Conservation (phyloP, 2,329 filamentous ascomycete species). For the Magnaporthiopsis poae region DNA sequence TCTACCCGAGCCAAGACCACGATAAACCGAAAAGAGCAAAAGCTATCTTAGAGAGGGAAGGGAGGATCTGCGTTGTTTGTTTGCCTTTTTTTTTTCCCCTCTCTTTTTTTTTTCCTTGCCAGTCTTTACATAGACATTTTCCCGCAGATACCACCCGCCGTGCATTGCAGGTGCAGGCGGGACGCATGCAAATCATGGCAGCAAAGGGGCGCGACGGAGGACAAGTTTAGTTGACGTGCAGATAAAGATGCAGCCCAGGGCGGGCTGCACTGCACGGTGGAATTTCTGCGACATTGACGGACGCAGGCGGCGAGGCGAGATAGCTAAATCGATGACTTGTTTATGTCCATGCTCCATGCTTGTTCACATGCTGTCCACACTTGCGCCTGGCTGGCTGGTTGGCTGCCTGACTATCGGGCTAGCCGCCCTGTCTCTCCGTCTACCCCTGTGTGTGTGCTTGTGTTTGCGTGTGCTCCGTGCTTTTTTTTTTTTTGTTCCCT, state of each 20-base stretch:
- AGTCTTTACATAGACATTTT: neutral
- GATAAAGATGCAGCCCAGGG: neutral
- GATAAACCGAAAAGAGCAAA: neutral
- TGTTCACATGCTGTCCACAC: neutral
- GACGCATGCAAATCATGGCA: neutral
- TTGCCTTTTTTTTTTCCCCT: neutral
- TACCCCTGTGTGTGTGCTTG: neutral
- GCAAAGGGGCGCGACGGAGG: neutral
- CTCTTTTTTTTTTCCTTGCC: neutral
- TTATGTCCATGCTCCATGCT: too few species aligned
- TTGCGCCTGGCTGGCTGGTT: neutral
- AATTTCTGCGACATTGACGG: neutral
- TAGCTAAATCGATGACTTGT: neutral
- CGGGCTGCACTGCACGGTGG: too few species aligned
- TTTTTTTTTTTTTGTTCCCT: neutral
- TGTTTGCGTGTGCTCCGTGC: neutral
- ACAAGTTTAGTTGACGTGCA: neutral
- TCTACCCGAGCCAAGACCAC: conserved; percentile 1
- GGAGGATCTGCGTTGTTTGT: conserved; percentile 1
- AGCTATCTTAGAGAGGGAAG: neutral
- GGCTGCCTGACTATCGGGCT: too few species aligned
- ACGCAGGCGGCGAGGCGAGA: neutral
- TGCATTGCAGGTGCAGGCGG: neutral
- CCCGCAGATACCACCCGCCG: neutral
- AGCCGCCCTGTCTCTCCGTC: neutral